phyloP scores from a whole-genome alignment of 2,329 filamentous ascomycete genomes.

The Grosmannia huntii region DNA sequence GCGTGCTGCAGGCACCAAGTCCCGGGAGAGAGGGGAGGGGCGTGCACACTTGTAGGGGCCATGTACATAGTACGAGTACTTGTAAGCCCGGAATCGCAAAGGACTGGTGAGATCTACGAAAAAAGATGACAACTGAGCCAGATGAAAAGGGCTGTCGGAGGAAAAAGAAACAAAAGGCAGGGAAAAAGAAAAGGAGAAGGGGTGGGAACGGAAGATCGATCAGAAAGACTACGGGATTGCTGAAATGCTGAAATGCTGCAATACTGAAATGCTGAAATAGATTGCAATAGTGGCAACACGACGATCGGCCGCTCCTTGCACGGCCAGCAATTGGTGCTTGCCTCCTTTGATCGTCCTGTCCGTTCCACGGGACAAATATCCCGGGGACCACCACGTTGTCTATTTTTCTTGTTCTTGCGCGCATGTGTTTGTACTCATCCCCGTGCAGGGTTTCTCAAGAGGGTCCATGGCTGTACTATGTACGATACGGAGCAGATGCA shows the following conservation, averaged over 20 bases:
- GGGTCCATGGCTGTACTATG: too few species aligned
- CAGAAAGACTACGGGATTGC: not conserved
- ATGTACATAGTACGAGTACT: not conserved
- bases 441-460: not conserved
- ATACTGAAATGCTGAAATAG: not conserved
- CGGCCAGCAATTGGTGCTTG: not conserved
- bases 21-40: not conserved
- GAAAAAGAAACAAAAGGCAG: not conserved
- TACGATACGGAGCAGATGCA: too few species aligned
- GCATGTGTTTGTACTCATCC: not conserved
- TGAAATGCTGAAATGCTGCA: not conserved
- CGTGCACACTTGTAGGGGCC: not conserved
- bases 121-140: not conserved
- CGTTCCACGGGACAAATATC: not conserved
- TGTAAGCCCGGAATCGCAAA: not conserved
- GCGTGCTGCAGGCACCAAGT: conserved; percentile 7
- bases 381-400: not conserved
- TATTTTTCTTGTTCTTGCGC: not conserved
- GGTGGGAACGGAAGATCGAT: not conserved
- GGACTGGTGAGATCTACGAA: not conserved
- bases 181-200: not conserved
- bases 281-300: not conserved
- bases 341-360: not conserved
- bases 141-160: not conserved
- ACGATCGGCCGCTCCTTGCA: not conserved